Evolutionary conservation across 2,329 filamentous ascomycete species (phyloP).

Genomic region (Ceratocystiopsis minuta): DNA sequence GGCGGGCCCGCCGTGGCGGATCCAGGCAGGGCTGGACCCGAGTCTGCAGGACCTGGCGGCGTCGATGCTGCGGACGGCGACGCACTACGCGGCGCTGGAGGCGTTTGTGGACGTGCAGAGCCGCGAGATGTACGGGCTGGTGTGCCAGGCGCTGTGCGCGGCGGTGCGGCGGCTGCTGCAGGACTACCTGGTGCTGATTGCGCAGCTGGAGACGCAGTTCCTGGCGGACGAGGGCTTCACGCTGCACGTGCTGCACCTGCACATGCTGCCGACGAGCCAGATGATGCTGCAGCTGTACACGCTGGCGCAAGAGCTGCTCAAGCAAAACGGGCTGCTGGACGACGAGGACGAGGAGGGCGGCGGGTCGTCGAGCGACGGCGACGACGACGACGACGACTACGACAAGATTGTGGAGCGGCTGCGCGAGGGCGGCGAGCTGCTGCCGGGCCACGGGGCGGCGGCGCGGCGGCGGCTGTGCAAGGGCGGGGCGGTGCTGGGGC

Average conservation of each 20-base stretch:
- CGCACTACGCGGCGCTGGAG: conserved; percentile 79
- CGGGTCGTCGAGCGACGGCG: conserved; percentile 26
- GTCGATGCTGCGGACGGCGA: conserved; percentile 86
- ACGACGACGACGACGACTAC: conserved; percentile 66
- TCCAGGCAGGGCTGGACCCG: conserved; percentile 71
- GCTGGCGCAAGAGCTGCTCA: conserved; percentile 71
- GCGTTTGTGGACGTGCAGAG: conserved; percentile 91
- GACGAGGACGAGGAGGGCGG: conserved; percentile 49
- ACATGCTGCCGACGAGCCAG: conserved; percentile 76
- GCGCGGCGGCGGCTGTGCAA: conserved; percentile 85
- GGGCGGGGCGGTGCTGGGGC: conserved; percentile 81
- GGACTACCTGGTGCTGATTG: conserved; percentile 83
- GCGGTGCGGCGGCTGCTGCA: conserved; percentile 80
- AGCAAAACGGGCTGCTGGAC: conserved; percentile 72
- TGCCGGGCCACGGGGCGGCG: conserved; percentile 43
- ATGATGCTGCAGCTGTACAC: conserved; percentile 84
- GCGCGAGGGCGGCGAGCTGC: conserved; percentile 67
- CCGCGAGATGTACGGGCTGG: conserved; percentile 76
- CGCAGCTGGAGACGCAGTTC: conserved; percentile 84
- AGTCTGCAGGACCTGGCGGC: conserved; percentile 73
- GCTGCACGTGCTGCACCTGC: conserved; percentile 79
- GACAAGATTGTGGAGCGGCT: conserved; percentile 87
- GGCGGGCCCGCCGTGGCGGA: conserved; percentile 61
- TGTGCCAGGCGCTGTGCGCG: conserved; percentile 93
- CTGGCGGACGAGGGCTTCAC: conserved; percentile 81